A percentile compares a stretch with the other conserved stretches of the same genome.
phyloP scores from a whole-genome alignment of 1,284 basidiomycete species.

The Sanghuangporus weigelae region DNA sequence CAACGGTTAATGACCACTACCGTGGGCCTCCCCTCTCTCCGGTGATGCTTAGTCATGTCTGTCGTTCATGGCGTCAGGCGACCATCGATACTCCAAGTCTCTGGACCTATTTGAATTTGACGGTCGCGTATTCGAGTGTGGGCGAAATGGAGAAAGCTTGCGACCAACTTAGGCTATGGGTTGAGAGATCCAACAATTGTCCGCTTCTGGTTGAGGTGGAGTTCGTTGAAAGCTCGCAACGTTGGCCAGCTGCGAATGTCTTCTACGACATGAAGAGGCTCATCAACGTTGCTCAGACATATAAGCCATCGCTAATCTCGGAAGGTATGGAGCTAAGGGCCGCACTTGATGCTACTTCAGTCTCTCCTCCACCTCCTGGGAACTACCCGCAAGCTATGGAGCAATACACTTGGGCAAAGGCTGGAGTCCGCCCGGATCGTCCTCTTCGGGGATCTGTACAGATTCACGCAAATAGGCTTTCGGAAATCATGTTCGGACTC shows the following conservation, averaged over 20 bases:
- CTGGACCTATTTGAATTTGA: slow-evolving; percentile 5
- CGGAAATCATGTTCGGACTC: slow-evolving; percentile 1
- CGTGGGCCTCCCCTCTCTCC: background rate
- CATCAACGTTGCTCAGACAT: background rate
- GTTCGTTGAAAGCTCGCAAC: background rate
- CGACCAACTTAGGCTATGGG: background rate
- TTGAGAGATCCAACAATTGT: background rate
- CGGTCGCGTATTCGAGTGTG: background rate
- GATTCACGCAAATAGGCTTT: background rate
- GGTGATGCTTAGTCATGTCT: background rate
- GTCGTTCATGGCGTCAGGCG: background rate
- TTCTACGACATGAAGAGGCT: background rate
- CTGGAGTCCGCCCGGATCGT: background rate
- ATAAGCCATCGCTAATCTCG: background rate
- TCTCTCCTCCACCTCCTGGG: background rate
- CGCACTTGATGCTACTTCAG: background rate
- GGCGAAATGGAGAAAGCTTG: background rate
- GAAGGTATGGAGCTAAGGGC: background rate
- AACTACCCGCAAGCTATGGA: background rate
- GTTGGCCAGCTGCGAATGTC: background rate
- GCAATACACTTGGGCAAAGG: slow-evolving; percentile 5
- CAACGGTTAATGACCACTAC: background rate
- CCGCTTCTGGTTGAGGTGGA: background rate
- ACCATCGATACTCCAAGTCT: background rate
- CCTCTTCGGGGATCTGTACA: background rate